Percentiles rank a stretch among this genome's conserved stretches.
Evolutionary conservation across 331 rosid species (phyloP).

Genomic region (Malus hybrid): DNA sequence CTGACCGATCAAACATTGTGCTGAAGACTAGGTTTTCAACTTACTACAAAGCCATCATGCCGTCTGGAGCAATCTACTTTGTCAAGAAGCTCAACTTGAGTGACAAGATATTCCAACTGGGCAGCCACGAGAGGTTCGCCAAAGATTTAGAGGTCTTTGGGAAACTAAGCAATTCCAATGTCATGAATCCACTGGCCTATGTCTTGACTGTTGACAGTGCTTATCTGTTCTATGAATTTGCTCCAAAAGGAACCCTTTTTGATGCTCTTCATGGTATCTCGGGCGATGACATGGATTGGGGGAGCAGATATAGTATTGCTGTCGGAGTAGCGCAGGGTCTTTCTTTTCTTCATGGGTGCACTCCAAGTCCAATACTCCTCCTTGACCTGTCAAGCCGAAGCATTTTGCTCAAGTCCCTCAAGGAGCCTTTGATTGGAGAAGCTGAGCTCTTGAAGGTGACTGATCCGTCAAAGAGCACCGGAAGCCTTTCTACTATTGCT

Average conservation of each 20-base stretch:
- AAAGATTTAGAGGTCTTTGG: conserved; percentile 59
- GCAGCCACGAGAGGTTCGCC: conserved; percentile 46
- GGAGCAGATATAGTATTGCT: conserved; percentile 79
- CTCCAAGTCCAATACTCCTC: conserved; percentile 66
- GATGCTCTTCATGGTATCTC: conserved; percentile 63
- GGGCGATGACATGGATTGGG: conserved; percentile 60
- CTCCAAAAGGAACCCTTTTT: conserved; percentile 63
- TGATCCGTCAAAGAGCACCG: conserved; percentile 84
- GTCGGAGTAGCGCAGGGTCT: conserved; percentile 90
- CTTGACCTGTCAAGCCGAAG: conserved; percentile 74
- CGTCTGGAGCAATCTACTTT: conserved; percentile 55
- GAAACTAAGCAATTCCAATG: conserved; percentile 77
- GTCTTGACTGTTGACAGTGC: conserved; percentile 56
- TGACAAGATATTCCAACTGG: conserved; percentile 60
- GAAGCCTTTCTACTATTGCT: conserved; percentile 73
- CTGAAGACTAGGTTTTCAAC: conserved; percentile 82
- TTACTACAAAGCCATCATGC: conserved; percentile 68
- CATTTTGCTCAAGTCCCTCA: conserved; percentile 78
- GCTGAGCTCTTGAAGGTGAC: conserved; percentile 81
- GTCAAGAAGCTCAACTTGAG: conserved; percentile 85
- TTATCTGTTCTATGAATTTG: conserved; percentile 57
- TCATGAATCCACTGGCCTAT: conserved; percentile 86
- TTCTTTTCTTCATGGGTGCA: conserved; percentile 69
- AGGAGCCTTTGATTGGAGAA: conserved; percentile 91
- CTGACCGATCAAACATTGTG: conserved; percentile 41